phyloP scores from a whole-genome alignment of 73 alveolate species.

The Durusdinium trenchii region DNA sequence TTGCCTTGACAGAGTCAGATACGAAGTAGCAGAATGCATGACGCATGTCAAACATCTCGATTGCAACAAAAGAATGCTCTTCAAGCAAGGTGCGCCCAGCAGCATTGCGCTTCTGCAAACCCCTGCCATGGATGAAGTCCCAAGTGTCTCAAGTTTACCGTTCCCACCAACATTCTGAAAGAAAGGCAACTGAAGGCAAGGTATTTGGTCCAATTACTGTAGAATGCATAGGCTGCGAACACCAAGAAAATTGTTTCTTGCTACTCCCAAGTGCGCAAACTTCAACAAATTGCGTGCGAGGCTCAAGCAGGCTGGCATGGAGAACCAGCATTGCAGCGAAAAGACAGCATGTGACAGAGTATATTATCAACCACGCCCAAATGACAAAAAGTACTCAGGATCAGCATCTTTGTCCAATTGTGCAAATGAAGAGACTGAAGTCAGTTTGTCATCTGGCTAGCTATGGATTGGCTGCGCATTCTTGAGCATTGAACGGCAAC shows the following conservation, averaged over 20 bases:
- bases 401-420: too few species aligned
- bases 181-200: neutral
- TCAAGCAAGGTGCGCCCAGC: conserved; percentile 52
- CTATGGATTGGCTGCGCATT: too few species aligned
- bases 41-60: neutral
- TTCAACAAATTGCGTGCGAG: neutral
- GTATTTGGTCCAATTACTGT: neutral
- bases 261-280: neutral
- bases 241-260: too few species aligned
- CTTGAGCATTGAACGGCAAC: too few species aligned
- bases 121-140: neutral
- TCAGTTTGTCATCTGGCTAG: too few species aligned
- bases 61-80: too few species aligned
- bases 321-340: conserved; percentile 17
- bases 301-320: neutral
- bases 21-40: neutral
- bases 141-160: neutral
- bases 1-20: too few species aligned
- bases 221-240: neutral
- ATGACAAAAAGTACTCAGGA: too few species aligned
- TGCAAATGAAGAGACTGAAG: too few species aligned
- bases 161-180: neutral
- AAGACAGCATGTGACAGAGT: too few species aligned
- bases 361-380: too few species aligned
- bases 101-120: conserved; percentile 32